Evolutionary conservation across 176 grass and related monocot species (phyloP).

Genomic region (Avena insularis): DNA sequence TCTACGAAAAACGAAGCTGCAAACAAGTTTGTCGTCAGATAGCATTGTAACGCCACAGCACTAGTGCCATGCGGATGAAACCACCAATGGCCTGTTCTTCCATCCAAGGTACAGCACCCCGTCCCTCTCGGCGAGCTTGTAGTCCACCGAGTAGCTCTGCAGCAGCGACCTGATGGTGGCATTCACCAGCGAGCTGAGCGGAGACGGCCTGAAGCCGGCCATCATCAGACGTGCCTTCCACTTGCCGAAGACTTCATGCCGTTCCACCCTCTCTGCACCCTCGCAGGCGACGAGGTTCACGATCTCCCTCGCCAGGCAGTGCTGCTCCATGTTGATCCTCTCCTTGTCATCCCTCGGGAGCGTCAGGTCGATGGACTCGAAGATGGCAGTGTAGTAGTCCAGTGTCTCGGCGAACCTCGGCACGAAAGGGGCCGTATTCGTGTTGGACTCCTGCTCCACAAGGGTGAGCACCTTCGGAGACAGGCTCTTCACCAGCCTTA

Average conservation of each 20-base stretch:
- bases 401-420: constrained; percentile 80
- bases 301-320: constrained; percentile 91
- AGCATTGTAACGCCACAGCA: not conserved
- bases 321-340: constrained; percentile 86
- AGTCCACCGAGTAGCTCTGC: constrained; percentile 78
- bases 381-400: constrained; percentile 87
- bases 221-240: constrained; percentile 86
- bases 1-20: not conserved
- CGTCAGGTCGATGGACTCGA: constrained; percentile 89
- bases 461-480: constrained; percentile 86
- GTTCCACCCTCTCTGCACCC: constrained; percentile 79
- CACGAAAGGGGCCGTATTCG: constrained; percentile 79
- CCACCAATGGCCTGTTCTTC: constrained; percentile 75
- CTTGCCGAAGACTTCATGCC: constrained; percentile 86
- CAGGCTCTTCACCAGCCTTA: constrained; percentile 77
- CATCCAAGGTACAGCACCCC: constrained; percentile 90
- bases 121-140: constrained; percentile 80
- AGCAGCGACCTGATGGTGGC: constrained; percentile 83
- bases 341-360: constrained; percentile 69
- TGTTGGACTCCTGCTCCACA: constrained; percentile 92
- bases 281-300: constrained; percentile 91
- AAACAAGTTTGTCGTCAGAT: constrained; percentile 34
- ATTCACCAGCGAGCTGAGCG: constrained; percentile 79
- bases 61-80: constrained; percentile 94
- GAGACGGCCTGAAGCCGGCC: constrained; percentile 84